Evolutionary conservation across 257 asterid species (phyloP), one percentile per base, ranked within the genome.

Genomic region (Nicotiana obtusifolia): DNA sequence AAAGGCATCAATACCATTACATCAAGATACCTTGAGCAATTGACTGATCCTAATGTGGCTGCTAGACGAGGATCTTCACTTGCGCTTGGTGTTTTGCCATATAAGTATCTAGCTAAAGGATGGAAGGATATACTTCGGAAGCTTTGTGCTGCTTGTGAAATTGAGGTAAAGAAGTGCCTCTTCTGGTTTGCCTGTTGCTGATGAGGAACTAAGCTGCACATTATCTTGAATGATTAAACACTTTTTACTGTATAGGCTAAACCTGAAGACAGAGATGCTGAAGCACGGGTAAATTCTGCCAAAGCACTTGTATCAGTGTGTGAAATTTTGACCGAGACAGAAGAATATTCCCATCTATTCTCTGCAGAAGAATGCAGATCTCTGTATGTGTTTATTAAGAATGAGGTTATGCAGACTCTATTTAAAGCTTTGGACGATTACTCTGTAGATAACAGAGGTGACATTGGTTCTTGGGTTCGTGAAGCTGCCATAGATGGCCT

Each of bases 381-480:
- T 80, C 85, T 94, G 78, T 88, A 86, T 87, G 80, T 82, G 69
- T 87, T 87, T 86, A 90, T 96, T 77, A 91, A 86, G 84, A 87
- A 84, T 66, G 97, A 92, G 89, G 97, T 96, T 79, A 94, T 94
- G 94, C 85, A 79, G 83, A 89, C 89, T 87, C 92, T 96, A 78
- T 89, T 94, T 81, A 91, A 84, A 87, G 97, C 98, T 87, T 88
- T 96, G 62, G 97, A 96, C 71, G 99, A 96, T 90, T 96, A 96
- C 86, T 91, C 98, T 80, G 91, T 91, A 76, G 99, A 96, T 85
- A 96, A 96, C 87, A 88, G 98, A 86, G 99, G 99, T 20, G 99
- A 96, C 82, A 93, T 96, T 59, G 99, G 99, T 81, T 96, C 98
- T 81, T 96, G 99, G 98, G 94, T 94, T 80, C 99, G 99, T 88